Conservation (phyloP, 2,329 filamentous ascomycete species). For the Kalaharituber pfeilii region DNA sequence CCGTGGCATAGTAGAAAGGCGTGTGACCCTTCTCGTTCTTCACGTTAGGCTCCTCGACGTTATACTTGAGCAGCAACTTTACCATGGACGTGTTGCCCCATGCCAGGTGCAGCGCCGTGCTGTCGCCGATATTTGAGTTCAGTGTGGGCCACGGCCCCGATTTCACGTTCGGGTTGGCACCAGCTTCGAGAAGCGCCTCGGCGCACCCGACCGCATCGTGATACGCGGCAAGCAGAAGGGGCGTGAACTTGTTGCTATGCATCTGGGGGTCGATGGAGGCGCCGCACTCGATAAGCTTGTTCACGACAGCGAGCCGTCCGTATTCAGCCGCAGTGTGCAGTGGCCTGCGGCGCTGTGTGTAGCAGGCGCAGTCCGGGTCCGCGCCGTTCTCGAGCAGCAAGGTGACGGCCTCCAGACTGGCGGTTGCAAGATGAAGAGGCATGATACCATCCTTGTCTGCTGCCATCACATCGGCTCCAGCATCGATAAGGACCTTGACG, state of each 20-base stretch:
- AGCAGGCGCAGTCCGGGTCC: too few relatives aligned
- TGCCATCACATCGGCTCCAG: neutral
- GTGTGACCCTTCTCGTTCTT: too few relatives aligned
- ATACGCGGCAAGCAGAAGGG: slow-evolving; percentile 11
- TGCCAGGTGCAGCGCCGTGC: too few relatives aligned
- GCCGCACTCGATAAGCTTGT: neutral
- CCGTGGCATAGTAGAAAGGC: too few relatives aligned
- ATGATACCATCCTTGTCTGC: neutral
- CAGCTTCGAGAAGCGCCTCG: neutral
- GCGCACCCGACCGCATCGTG: slow-evolving; percentile 3
- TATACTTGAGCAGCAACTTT: too few relatives aligned
- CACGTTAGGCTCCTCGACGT: too few relatives aligned
- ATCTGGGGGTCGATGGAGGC: neutral
- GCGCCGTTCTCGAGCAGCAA: neutral
- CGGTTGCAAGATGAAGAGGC: slow-evolving; percentile 1
- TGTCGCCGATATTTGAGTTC: too few relatives aligned
- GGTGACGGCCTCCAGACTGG: neutral
- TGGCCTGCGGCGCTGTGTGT: too few relatives aligned
- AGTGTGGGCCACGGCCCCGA: too few relatives aligned
- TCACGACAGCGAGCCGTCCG: slow-evolving; percentile 2
- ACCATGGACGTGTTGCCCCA: too few relatives aligned
- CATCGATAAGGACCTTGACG: slow-evolving; percentile 5
- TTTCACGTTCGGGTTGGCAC: slow-evolving; percentile 4
- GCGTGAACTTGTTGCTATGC: slow-evolving; percentile 4
- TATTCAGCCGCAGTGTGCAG: neutral